Conservation (phyloP, 495 filamentous ascomycete species). For the Endocarpon pusillum region DNA sequence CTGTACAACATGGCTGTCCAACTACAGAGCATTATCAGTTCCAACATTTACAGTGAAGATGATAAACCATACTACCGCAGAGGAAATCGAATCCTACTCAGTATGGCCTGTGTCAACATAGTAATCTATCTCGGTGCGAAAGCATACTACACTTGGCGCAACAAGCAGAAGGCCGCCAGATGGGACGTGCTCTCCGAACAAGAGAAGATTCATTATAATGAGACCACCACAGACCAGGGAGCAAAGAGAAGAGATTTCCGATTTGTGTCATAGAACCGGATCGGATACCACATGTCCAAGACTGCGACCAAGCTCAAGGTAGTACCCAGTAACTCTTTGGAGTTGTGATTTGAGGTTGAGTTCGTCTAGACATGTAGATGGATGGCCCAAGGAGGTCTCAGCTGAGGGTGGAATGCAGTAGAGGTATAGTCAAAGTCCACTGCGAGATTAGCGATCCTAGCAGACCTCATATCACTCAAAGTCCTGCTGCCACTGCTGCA, state of each 20-base stretch:
- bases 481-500: too few species aligned
- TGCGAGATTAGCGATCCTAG: too few species aligned
- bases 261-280: conserved; percentile 15
- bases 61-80: conserved; percentile 38
- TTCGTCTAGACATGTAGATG: too few species aligned
- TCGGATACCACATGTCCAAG: too few species aligned
- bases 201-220: conserved; percentile 17
- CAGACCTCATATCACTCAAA: too few species aligned
- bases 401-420: too few species aligned
- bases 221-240: conserved; percentile 21
- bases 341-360: too few species aligned
- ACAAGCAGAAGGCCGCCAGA: conserved; percentile 14
- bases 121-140: conserved; percentile 23
- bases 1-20: conserved; percentile 38
- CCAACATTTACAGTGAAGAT: conserved; percentile 40
- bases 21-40: conserved; percentile 31
- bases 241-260: conserved; percentile 24
- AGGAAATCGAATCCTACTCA: conserved; percentile 34
- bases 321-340: too few species aligned
- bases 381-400: too few species aligned
- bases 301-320: too few species aligned
- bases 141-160: conserved; percentile 25
- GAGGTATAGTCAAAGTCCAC: too few species aligned
- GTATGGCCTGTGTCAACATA: conserved; percentile 26
- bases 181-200: conserved; percentile 17